A percentile compares a stretch with the other conserved stretches of the same genome.
phyloP scores from a whole-genome alignment of 306 rosid genomes.

The Heteromeles arbutifolia region DNA sequence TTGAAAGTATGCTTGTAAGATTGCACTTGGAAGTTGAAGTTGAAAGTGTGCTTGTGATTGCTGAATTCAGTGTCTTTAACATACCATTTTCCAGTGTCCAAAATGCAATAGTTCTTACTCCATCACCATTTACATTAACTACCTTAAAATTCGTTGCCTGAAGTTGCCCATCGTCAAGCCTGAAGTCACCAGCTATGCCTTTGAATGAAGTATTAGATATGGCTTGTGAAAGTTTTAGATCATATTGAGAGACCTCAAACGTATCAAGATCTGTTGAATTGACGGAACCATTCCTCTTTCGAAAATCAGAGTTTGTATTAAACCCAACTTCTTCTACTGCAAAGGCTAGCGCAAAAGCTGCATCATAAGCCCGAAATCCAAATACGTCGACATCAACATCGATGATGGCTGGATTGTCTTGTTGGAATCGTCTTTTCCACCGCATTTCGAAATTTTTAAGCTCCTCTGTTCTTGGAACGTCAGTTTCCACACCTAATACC shows the following conservation, averaged over 20 bases:
- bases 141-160: conserved; percentile 3
- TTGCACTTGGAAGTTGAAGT: not conserved
- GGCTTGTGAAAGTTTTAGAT: conserved; percentile 4
- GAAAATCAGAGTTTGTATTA: not conserved
- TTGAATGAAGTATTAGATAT: too few species aligned
- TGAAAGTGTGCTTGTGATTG: not conserved
- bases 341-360: conserved; percentile 48
- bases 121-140: conserved; percentile 31
- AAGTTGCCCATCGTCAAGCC: conserved; percentile 5
- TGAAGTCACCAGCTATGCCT: conserved; percentile 16
- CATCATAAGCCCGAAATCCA: conserved; percentile 68
- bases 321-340: conserved; percentile 39
- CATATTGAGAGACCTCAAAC: conserved; percentile 22
- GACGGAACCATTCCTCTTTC: conserved; percentile 11
- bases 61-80: not conserved
- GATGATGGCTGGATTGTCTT: conserved; percentile 23
- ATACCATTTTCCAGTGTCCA: conserved; percentile 36
- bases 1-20: not conserved
- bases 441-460: conserved; percentile 18
- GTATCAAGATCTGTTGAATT: conserved; percentile 19
- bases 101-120: conserved; percentile 33
- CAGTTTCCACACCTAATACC: conserved; percentile 43
- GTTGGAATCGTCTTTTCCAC: conserved; percentile 40
- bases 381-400: conserved; percentile 18
- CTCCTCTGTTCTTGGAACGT: conserved; percentile 20